phyloP scores from a whole-genome alignment of 2,329 filamentous ascomycete species.

The Alternaria atra region DNA sequence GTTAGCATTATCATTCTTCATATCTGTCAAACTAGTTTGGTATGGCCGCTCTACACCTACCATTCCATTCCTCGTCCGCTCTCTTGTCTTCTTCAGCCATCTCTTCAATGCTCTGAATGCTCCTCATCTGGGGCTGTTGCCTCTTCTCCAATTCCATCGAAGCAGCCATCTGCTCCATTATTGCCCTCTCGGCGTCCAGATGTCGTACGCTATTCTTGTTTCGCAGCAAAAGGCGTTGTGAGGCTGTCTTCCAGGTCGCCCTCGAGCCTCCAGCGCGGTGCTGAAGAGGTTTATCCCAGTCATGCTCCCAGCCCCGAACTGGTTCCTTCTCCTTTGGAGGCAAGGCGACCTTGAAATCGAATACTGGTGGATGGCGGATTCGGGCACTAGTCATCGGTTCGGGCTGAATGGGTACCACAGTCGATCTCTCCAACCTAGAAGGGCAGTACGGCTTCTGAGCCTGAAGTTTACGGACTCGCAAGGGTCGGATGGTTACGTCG shows the following conservation, averaged over 20 bases:
- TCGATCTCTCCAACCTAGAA: neutral
- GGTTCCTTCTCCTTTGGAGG: neutral
- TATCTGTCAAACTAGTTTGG: neutral
- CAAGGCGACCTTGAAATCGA: neutral
- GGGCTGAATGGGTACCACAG: neutral
- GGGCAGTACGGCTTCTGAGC: neutral
- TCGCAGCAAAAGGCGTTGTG: constrained; percentile 9
- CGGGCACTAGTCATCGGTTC: neutral
- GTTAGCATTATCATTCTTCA: neutral
- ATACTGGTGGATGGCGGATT: neutral
- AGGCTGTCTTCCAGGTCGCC: constrained; percentile 11
- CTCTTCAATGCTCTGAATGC: constrained; percentile 18
- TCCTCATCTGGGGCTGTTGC: constrained; percentile 10
- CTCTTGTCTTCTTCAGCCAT: constrained; percentile 16
- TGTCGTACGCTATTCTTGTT: constrained; percentile 12
- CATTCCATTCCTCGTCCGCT: constrained; percentile 15
- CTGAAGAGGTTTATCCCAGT: constrained; percentile 16
- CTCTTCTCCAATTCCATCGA: neutral
- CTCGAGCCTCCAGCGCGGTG: constrained; percentile 11
- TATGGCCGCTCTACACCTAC: constrained; percentile 3
- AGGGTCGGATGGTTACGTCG: constrained; percentile 10
- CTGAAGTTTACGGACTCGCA: neutral
- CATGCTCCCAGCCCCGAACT: constrained; percentile 12
- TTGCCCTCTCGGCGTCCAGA: constrained; percentile 4
- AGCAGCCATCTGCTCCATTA: neutral